Base-by-base conservation (phyloP, 2,329 filamentous ascomycete species). In the Pseudogymnoascus sp. region DNA sequence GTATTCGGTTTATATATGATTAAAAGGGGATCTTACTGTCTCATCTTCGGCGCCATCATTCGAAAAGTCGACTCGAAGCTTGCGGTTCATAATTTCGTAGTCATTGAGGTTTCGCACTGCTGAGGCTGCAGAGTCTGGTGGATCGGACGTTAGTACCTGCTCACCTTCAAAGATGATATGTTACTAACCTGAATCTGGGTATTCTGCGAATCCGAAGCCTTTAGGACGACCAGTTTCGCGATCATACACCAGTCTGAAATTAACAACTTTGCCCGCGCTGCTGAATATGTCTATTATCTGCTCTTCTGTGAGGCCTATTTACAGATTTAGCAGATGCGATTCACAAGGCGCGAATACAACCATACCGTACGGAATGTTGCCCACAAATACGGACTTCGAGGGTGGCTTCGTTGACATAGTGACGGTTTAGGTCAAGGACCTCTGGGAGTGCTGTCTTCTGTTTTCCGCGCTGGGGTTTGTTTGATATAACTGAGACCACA, bases 151-250 rank as follows among this genome's bases (percentile, higher is more conserved):
- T 65, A 59, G 61, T 31, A 62, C 62, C 65, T 37, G 61, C 63
- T 40, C 13, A 47, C 47, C 24, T 64, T 24, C 21, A 21, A 42
- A 26, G 50, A 42, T 37, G 62, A 65, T 14, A 56, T 38, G 37
- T 24, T 4, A 56, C 75, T 37, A 82, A 84, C 96, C 93, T 65
- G 90, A 87, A 73, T 97, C 95, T 63, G 91, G 89, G 73, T 96
- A 99, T 74, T 97, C 93, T 72, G 93, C 90, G 71, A 97, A 99
- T 37, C 95, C 95, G 74, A 96, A 99, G 16, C 95, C 95, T 76
- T 97, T 97, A 0, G 95, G 93, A 63, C 91, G 87, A 44, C 93
- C 93, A 2, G 93, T 97, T 72, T 97, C 93, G 62, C 92, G 89
- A 78, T 97, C 96, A 76, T 96, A 96, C 67, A 97, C 93, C 59